Percentiles rank a stretch among this genome's conserved stretches.
Conservation (phyloP, 257 asterid genomes). For the Petunia axillaris region DNA sequence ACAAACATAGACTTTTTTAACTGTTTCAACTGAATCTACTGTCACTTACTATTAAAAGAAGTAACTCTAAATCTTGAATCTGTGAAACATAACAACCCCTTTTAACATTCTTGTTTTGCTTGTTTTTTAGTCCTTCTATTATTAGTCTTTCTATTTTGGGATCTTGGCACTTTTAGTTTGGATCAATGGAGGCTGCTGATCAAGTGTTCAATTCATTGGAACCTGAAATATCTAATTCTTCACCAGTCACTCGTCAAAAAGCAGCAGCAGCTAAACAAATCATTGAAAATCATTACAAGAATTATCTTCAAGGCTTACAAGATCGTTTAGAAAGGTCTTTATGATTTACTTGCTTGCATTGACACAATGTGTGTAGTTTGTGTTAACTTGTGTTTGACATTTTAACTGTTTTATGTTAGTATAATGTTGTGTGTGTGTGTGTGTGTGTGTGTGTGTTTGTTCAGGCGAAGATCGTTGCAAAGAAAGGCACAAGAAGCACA, state of each 20-base stretch:
- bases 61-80: slow-evolving; percentile 16
- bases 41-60: background rate
- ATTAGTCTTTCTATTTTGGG: background rate
- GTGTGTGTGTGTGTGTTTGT: slow-evolving; percentile 14
- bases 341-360: background rate
- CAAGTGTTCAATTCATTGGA: slow-evolving; percentile 53
- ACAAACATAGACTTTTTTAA: background rate
- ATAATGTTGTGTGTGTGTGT: background rate
- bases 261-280: slow-evolving; percentile 94
- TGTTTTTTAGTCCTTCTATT: background rate
- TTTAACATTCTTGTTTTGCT: background rate
- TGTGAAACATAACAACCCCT: background rate
- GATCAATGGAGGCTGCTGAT: slow-evolving; percentile 34
- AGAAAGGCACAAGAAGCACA: slow-evolving; percentile 84
- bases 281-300: slow-evolving; percentile 96
- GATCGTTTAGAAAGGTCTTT: slow-evolving; percentile 88
- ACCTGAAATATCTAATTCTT: slow-evolving; percentile 79
- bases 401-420: background rate
- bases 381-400: background rate
- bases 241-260: slow-evolving; percentile 93
- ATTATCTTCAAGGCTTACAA: slow-evolving; percentile 82
- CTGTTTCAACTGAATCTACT: background rate
- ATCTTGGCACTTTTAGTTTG: slow-evolving; percentile 2
- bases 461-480: slow-evolving; percentile 90
- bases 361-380: background rate